Evolutionary conservation across 2,329 filamentous ascomycete species (phyloP), one percentile per base, ranked within the genome.

Genomic region (Arthrinium puccinioides): DNA sequence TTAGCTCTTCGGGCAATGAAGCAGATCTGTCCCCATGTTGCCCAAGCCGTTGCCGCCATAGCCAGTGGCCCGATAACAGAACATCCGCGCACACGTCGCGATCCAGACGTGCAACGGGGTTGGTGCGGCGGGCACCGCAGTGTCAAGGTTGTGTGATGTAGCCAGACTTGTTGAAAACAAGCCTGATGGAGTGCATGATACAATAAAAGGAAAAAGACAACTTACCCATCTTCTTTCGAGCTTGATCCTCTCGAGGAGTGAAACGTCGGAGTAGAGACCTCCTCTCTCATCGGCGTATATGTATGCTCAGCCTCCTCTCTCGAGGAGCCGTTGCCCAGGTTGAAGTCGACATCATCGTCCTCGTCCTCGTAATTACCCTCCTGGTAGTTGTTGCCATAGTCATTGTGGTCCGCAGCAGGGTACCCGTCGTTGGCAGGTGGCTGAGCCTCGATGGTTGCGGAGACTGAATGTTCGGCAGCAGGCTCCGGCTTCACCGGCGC

Each of bases 191-290:
- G n/a, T n/a, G n/a, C n/a, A n/a, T n/a, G n/a, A n/a, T n/a, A n/a
- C n/a, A 42, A 38, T 38, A 46, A 42, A 51, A 43, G 41, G 47
- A 44, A 46, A 48, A 45, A 52, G 47, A 41, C 39, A 48, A 79
- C 87, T 89, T 81, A 94, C 87, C 87, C 87, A 58, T 94, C 87
- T 76, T 94, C 87, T 64, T 94, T 94, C 40, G 89, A 85, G 43
- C 81, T 83, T 44, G 84, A 79, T 42, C 74, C 77, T 47, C 68
- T 66, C 10, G 51, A 43, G 1, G 53, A 44, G 39, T 57, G 50
- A 18, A 54, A 55, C 1, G 50, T 45, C 10, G 58, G 50, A 15
- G 52, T 46, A 23, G 56, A 53, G 0, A 52, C 51, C 18, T 64
- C 59, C 20, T 60, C 59, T 21, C 63, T 57, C 29, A 53, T 53